These are phyloP conservation scores for Aspergillus sp. DNA, from an alignment of 2,329 filamentous ascomycete genomes.

Conservation along the genomic window DNA sequence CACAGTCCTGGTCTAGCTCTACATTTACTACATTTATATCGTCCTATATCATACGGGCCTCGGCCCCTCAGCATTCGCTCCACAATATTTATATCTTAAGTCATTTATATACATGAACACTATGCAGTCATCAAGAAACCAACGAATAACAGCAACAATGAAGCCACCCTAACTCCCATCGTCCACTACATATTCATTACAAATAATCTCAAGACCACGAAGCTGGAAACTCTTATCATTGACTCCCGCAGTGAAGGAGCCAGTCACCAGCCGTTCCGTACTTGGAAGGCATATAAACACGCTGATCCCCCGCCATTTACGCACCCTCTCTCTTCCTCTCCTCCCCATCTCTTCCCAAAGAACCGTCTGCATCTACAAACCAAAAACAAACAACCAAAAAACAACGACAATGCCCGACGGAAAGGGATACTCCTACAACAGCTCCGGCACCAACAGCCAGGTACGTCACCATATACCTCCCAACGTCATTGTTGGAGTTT, in stretches of 20 bases:
- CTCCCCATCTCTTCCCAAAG: background rate
- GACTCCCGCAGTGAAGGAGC: too few relatives aligned
- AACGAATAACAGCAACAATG: background rate
- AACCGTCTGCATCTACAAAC: background rate
- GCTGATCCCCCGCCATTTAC: background rate
- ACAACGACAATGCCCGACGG: background rate
- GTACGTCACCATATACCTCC: slow-evolving; percentile 39
- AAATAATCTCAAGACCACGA: too few relatives aligned
- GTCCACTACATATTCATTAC: too few relatives aligned
- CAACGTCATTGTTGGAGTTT: background rate
- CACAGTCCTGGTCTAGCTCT: too few relatives aligned
- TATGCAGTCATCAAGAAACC: background rate
- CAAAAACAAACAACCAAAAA: background rate
- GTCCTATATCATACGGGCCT: too few relatives aligned
- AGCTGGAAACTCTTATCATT: too few relatives aligned
- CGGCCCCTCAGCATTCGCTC: too few relatives aligned
- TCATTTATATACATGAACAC: background rate
- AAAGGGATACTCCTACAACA: slow-evolving; percentile 40
- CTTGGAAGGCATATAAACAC: background rate
- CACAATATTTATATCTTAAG: too few relatives aligned
- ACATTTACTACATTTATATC: too few relatives aligned
- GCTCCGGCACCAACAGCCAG: slow-evolving; percentile 62
- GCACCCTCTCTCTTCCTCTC: background rate
- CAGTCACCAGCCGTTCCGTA: background rate
- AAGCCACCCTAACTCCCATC: background rate